Base-by-base conservation (phyloP, 192 early-diverging fungal genomes). In the Coemansia aciculifera region DNA sequence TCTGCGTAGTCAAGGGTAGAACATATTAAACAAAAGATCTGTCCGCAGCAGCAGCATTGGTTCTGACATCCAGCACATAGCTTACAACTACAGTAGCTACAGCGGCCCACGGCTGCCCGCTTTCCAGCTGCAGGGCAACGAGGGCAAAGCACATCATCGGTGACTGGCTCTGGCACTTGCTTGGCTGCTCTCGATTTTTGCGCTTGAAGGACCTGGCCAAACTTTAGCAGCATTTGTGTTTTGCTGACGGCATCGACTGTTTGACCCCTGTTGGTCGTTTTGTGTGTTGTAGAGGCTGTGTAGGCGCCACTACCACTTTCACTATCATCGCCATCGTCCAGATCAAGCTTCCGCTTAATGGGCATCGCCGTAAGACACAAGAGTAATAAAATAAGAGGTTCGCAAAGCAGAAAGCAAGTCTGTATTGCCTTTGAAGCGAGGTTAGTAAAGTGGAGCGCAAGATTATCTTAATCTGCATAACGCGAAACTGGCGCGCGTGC, bases 151-250 rank as follows among this genome's bases (percentile, higher is more conserved):
- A 23, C 31, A 37, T 23, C 31, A 37, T 23, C 7, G 24, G 31
- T 31, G 29, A 17, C 23, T 43, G 29, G 34, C 64, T n/a, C 37
- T 24, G 39, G 52, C 0, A 61, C 17, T 13, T 34, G 40, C 48
- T 71, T 77, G 3, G 38, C 23, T 60, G 59, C 36, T 37, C 36
- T 36, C 59, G 59, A 60, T 19, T 72, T 56, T 17, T 64, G 65
- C 5, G 70, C 64, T 37, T 74, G 74, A 29, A 74, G 63, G 1
- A 23, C 60, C 64, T 84, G 83, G 2, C 83, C 83, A 67, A 77
- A 81, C 17, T 17, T 71, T 21, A 84, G 43, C 46, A 81, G 59
- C 80, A 82, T 82, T 56, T 71, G 74, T 13, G 77, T 75, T 48
- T 61, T 60, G 46, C 65, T 59, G 6, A 56, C 66, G 2, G 60